Evolutionary conservation across 2,329 filamentous ascomycete species (phyloP).

Genomic region (Pseudogymnoascus sp.): DNA sequence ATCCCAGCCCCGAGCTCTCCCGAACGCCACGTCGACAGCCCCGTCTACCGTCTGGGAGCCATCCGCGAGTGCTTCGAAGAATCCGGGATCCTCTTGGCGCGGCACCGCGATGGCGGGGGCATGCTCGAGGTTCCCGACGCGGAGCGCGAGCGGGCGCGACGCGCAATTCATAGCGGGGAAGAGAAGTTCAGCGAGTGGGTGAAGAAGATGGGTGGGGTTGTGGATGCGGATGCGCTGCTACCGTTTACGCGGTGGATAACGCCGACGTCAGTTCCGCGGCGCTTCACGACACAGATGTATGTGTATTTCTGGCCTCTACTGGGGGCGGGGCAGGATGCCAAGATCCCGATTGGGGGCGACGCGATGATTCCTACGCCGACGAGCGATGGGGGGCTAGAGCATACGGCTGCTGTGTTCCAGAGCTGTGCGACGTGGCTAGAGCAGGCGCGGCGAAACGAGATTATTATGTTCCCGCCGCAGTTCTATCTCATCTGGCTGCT

Average conservation of each 20-base stretch:
- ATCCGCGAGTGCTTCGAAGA: constrained; percentile 93
- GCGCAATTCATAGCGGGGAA: constrained; percentile 57
- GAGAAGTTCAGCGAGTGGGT: constrained; percentile 61
- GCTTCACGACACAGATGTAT: constrained; percentile 97
- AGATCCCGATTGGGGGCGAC: constrained; percentile 17
- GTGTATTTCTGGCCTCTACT: constrained; percentile 70
- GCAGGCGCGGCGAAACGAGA: constrained; percentile 51
- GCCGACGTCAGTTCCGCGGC: constrained; percentile 58
- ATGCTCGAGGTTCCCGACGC: constrained; percentile 52
- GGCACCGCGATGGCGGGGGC: constrained; percentile 36
- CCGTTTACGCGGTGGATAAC: constrained; percentile 94
- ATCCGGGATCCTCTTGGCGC: constrained; percentile 68
- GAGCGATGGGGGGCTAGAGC: constrained; percentile 55
- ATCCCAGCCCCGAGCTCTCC: constrained; percentile 39
- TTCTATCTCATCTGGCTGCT: constrained; percentile 58
- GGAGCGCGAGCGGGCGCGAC: constrained; percentile 57
- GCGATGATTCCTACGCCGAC: constrained; percentile 42
- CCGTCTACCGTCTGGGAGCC: constrained; percentile 70
- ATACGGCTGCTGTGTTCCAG: constrained; percentile 71
- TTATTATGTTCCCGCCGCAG: constrained; percentile 88
- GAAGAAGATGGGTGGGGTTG: constrained; percentile 42
- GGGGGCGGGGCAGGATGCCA: constrained; percentile 16
- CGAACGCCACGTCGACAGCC: constrained; percentile 59
- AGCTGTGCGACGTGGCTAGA: constrained; percentile 60
- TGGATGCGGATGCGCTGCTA: constrained; percentile 59